Percentiles rank a stretch among this genome's conserved stretches.
Conservation (phyloP, 2,329 filamentous ascomycete genomes). For the Fusarium sp. region DNA sequence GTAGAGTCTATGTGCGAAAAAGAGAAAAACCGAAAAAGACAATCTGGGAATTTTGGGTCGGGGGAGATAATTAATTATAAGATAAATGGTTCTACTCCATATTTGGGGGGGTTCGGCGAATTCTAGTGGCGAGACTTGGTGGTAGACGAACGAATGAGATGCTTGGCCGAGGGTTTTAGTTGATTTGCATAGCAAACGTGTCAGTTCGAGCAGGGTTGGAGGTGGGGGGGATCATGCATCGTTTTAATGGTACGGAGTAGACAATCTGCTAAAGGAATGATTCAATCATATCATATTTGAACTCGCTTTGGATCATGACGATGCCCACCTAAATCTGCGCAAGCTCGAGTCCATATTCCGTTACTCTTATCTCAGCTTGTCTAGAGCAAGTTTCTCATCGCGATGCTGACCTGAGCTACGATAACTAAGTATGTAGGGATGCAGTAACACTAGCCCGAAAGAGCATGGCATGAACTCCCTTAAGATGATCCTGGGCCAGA, state of each 20-base stretch:
- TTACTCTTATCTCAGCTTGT: not conserved
- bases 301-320: rapidly evolving
- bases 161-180: not conserved
- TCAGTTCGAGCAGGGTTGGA: not conserved
- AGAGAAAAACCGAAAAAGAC: not conserved
- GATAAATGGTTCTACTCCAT: not conserved
- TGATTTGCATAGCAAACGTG: not conserved
- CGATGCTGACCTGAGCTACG: not conserved
- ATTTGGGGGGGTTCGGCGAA: not conserved
- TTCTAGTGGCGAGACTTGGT: not conserved
- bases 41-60: not conserved
- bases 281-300: not conserved
- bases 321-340: not conserved
- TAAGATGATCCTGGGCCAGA: not conserved
- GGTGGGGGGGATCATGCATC: not conserved
- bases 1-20: not conserved
- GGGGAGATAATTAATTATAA: not conserved
- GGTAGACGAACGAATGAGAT: not conserved
- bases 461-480: not conserved
- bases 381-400: not conserved
- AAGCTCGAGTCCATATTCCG: rapidly evolving
- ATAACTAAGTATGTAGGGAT: not conserved
- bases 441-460: not conserved
- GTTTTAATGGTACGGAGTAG: no score
- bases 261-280: not conserved